phyloP scores from a whole-genome alignment of 495 filamentous ascomycete species.

The Tuber melanosporum region DNA sequence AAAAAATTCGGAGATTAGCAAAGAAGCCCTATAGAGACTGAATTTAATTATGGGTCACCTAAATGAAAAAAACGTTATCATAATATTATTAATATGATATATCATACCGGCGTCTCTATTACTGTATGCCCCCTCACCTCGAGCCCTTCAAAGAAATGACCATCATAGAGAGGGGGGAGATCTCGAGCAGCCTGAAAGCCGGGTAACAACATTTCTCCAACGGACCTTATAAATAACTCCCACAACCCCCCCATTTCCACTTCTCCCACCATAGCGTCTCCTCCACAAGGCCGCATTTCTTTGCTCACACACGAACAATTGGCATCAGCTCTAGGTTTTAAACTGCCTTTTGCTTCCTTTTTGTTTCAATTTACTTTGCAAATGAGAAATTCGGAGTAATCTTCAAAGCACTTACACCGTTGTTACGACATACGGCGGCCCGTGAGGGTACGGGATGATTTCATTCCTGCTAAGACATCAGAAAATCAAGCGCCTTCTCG shows the following conservation, averaged over 20 bases:
- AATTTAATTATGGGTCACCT: not conserved
- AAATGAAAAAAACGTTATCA: not conserved
- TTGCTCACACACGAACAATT: constrained; percentile 85
- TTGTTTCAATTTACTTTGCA: constrained; percentile 54
- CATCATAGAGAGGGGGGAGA: constrained; percentile 5
- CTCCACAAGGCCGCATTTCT: constrained; percentile 99
- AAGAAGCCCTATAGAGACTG: not conserved
- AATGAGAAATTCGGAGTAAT: constrained; percentile 99
- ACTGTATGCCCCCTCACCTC: not conserved
- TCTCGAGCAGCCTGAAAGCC: not conserved
- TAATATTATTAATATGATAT: too few relatives aligned
- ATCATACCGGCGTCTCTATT: not conserved
- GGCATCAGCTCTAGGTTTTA: constrained; percentile 32
- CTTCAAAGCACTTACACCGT: constrained; percentile 59
- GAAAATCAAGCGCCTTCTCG: constrained; percentile 63
- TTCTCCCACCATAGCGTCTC: constrained; percentile 66
- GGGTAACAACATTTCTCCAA: not conserved
- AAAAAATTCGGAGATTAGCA: not conserved
- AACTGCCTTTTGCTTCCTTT: constrained; percentile 38
- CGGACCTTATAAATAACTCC: constrained; percentile 18
- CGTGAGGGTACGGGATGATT: constrained; percentile 88
- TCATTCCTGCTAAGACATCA: constrained; percentile 97
- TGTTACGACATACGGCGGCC: constrained; percentile 56
- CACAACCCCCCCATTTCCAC: constrained; percentile 16
- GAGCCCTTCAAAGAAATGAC: not conserved